Conservation (phyloP, 805 yeast species). For the Metschnikowia arizonensis region DNA sequence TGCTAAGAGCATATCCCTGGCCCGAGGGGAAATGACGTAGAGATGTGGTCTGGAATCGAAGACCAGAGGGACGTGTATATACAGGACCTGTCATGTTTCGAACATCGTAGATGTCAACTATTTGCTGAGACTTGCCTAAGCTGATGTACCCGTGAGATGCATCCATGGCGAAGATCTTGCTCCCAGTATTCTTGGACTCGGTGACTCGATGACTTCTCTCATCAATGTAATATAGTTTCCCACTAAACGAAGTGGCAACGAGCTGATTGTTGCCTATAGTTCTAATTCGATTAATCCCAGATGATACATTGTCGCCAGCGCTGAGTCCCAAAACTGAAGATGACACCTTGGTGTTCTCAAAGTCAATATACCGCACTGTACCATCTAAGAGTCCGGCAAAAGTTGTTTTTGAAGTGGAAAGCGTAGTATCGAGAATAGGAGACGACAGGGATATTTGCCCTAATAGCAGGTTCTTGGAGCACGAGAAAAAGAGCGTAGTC, state of each 20-base stretch:
- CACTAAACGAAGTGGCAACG: constrained; percentile 18
- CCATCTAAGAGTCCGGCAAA: constrained; percentile 55
- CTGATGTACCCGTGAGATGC: constrained; percentile 42
- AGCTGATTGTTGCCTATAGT: constrained; percentile 10
- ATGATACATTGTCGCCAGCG: constrained; percentile 1
- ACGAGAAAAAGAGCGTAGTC: constrained; percentile 12
- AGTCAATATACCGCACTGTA: constrained; percentile 47
- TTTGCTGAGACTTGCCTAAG: constrained; percentile 51
- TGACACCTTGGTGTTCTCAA: constrained; percentile 34
- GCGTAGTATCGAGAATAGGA: constrained; percentile 30
- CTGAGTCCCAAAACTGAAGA: constrained; percentile 1
- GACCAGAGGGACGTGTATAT: constrained; percentile 56
- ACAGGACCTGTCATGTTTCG: constrained; percentile 44
- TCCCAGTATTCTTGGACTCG: constrained; percentile 25
- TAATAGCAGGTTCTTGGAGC: constrained; percentile 1
- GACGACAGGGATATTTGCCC: constrained; percentile 9
- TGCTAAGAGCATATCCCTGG: constrained; percentile 60
- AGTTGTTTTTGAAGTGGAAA: constrained; percentile 26
- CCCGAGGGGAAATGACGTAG: constrained; percentile 50
- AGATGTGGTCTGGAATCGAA: constrained; percentile 60
- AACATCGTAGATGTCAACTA: constrained; percentile 55
- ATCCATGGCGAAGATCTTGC: constrained; percentile 64
- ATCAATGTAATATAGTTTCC: constrained; percentile 12
- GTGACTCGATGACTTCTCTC: constrained; percentile 10
- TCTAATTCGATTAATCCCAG: constrained; percentile 19